Conservation (phyloP, 2,329 filamentous ascomycete genomes). For the Hymenoscyphus salicellus region DNA sequence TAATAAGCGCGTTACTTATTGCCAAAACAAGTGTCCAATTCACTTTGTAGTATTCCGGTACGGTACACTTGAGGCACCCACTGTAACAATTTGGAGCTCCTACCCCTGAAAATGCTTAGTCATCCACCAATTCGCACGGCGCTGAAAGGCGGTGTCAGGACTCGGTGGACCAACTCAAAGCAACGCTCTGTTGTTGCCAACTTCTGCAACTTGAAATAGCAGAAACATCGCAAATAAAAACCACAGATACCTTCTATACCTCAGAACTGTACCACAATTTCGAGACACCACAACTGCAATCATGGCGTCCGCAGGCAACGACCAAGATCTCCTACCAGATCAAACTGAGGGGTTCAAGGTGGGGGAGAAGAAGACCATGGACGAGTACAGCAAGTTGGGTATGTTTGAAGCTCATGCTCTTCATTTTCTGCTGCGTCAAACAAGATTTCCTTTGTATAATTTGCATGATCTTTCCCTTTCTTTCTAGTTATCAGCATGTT, state of each 20-base stretch:
- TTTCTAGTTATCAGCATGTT: background rate
- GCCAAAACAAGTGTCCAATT: no score
- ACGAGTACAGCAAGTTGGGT: slow-evolving; percentile 94
- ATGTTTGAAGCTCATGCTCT: slow-evolving; percentile 38
- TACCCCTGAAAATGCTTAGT: background rate
- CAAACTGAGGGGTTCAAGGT: slow-evolving; percentile 96
- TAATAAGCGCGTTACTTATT: no score
- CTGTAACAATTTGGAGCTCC: background rate
- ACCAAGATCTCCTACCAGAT: slow-evolving; percentile 82
- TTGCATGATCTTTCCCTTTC: background rate
- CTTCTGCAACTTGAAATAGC: no score
- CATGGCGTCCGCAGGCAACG: slow-evolving; percentile 49
- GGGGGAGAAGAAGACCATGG: slow-evolving; percentile 96
- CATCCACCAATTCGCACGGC: background rate
- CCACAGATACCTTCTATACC: background rate
- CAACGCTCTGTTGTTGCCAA: background rate
- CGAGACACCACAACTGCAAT: slow-evolving; percentile 11
- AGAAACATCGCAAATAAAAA: no score
- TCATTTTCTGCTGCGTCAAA: background rate
- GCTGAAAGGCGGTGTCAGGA: background rate
- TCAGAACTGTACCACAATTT: background rate
- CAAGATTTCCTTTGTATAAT: background rate
- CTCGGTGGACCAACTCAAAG: background rate
- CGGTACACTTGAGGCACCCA: background rate
- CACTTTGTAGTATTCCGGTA: no score